Conservation (phyloP, 2,329 filamentous ascomycete genomes). For the Colletotrichum neosansevieriae region DNA sequence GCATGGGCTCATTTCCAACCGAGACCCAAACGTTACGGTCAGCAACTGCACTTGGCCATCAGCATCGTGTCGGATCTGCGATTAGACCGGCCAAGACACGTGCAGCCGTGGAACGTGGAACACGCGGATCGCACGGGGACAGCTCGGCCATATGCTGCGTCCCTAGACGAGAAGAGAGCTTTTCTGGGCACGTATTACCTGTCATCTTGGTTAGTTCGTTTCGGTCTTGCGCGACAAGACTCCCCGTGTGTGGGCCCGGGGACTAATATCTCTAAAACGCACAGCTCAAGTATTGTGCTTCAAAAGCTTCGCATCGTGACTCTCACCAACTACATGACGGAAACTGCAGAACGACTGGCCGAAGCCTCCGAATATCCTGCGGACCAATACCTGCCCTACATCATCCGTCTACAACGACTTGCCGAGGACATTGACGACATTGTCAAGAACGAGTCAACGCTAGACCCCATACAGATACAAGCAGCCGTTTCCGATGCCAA, state of each 20-base stretch:
- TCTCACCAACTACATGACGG: slow-evolving; percentile 46
- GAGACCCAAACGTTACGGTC: slow-evolving; percentile 45
- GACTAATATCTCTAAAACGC: neutral
- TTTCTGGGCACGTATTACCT: slow-evolving; percentile 49
- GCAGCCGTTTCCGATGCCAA: slow-evolving; percentile 31
- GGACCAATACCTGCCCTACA: slow-evolving; percentile 47
- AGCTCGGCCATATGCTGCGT: slow-evolving; percentile 11
- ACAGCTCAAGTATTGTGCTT: slow-evolving; percentile 46
- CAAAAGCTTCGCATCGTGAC: slow-evolving; percentile 48
- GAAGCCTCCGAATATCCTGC: slow-evolving; percentile 35
- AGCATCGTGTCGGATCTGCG: slow-evolving; percentile 50
- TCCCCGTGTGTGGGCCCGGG: neutral
- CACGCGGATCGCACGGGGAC: slow-evolving; percentile 18
- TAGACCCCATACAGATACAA: slow-evolving; percentile 35
- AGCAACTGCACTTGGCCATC: slow-evolving; percentile 47
- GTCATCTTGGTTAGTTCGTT: slow-evolving; percentile 47
- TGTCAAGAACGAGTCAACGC: slow-evolving; percentile 37
- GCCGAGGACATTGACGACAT: slow-evolving; percentile 48
- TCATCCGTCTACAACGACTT: slow-evolving; percentile 48
- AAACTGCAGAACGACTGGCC: slow-evolving; percentile 44
- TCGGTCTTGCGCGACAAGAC: too few species aligned
- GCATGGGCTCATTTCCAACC: slow-evolving; percentile 52
- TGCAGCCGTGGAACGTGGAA: slow-evolving; percentile 47
- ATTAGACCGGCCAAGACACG: slow-evolving; percentile 46
- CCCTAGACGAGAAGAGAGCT: slow-evolving; percentile 47